phyloP scores from a whole-genome alignment of 768 basidiomycete genomes.

The Gloeopeniophorella convolvens region DNA sequence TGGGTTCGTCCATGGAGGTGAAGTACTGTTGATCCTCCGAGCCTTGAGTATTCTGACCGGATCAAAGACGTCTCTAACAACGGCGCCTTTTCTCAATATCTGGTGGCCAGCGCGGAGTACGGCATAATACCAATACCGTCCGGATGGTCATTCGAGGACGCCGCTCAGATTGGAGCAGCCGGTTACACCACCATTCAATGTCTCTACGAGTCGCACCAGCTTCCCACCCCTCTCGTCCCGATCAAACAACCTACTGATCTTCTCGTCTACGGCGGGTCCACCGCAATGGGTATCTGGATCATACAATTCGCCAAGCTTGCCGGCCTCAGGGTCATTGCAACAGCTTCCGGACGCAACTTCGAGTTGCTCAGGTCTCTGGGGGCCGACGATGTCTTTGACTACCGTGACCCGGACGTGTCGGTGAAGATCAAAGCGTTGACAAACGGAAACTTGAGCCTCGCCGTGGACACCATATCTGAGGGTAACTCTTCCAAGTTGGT shows the following conservation, averaged over 20 bases:
- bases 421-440: slow-evolving; percentile 8
- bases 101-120: background rate
- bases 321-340: slow-evolving; percentile 14
- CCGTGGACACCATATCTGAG: background rate
- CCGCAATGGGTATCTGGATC: background rate
- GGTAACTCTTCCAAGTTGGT: background rate
- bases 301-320: slow-evolving; percentile 3
- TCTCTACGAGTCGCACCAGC: background rate
- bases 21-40: background rate
- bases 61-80: background rate
- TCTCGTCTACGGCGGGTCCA: background rate
- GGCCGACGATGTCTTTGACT: slow-evolving; percentile 26
- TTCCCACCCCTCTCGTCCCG: background rate
- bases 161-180: slow-evolving; percentile 4
- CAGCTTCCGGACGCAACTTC: slow-evolving; percentile 26
- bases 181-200: background rate
- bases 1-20: background rate
- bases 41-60: background rate
- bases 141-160: background rate
- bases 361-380: slow-evolving; percentile 31
- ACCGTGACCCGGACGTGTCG: slow-evolving; percentile 9
- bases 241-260: background rate
- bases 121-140: background rate
- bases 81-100: slow-evolving; percentile 7
- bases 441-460: background rate